Evolutionary conservation across 306 rosid species (phyloP), one percentile per base, ranked within the genome.

Genomic region (Macrotyloma uniflorum): DNA sequence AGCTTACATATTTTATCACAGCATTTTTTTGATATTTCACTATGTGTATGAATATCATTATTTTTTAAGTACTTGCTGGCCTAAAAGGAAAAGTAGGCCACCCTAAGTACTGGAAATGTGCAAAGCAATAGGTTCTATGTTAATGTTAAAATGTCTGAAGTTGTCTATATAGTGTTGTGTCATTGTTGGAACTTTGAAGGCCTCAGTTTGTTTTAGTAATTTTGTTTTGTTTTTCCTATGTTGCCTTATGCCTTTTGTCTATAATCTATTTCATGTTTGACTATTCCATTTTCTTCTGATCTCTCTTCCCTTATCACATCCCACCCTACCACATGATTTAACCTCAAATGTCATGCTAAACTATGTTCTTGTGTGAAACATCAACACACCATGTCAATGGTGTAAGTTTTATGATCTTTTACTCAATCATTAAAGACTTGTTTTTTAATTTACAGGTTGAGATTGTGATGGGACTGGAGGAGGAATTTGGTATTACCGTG

Each of bases 391-490:
- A 49, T 74, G 15, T 61, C 9, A 0, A 6, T 36, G 16, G 55
- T 75, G 8, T 79, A 28, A 49, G 49, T 43, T 77, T 43, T 70
- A 38, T 16, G n/a, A 28, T 83, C 8, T 38, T 80, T 54, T 57
- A 70, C 32, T 55, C 43, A 32, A 33, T 63, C 51, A 61, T 38
- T n/a, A 46, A 19, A 24, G 16, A 46, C 26, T 46, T 67, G 15
- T 7, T 40, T 28, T 66, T 22, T 49, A n/a, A 26, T 65, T 32
- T 80, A 57, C 77, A 95, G 98, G 99, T 95, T 67, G 97, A 95
- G 90, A 95, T 95, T 83, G 98, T 93, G 87, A 93, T 93, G 98
- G 98, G 99, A 59, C 94, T 95, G 35, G 98, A 95, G 83, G 99
- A 95, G 86, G 93, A 79, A 18, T 95, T 93, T 28, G 90, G 90